Evolutionary conservation across 2,329 filamentous ascomycete species (phyloP).

Genomic region (Magnaporthiopsis rhizophila): DNA sequence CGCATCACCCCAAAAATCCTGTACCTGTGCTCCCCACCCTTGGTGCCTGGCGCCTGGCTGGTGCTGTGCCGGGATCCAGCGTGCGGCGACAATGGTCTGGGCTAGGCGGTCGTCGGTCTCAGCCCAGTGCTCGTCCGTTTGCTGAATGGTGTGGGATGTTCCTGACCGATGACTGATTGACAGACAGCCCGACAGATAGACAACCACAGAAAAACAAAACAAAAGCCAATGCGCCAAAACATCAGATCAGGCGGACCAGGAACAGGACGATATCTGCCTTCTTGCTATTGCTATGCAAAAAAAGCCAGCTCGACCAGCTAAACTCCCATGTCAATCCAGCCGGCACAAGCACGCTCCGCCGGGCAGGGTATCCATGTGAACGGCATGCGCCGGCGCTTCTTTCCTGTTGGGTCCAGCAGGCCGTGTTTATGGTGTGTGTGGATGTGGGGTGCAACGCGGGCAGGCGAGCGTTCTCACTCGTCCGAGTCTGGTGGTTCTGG

Average conservation of each 20-base stretch:
- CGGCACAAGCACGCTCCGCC: neutral
- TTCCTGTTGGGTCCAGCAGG: constrained; percentile 1
- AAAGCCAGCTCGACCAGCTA: too few relatives aligned
- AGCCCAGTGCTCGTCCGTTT: too few relatives aligned
- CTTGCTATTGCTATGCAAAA: too few relatives aligned
- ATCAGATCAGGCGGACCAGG: too few relatives aligned
- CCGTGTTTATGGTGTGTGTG: neutral
- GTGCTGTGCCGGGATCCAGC: neutral
- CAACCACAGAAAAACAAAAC: too few relatives aligned
- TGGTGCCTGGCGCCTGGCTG: neutral
- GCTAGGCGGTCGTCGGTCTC: too few relatives aligned
- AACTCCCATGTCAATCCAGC: neutral
- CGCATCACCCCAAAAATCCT: neutral
- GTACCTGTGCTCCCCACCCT: neutral
- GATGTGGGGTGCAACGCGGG: neutral
- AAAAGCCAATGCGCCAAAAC: neutral
- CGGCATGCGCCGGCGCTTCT: neutral
- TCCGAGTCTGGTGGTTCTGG: too few relatives aligned
- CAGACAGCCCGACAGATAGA: too few relatives aligned
- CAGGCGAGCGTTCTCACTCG: too few relatives aligned
- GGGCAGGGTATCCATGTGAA: neutral
- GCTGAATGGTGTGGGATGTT: neutral
- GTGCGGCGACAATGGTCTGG: neutral
- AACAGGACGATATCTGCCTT: too few relatives aligned
- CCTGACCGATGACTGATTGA: neutral